Evolutionary conservation across 441 rosid genomes (phyloP).

Genomic region (Syzygium malaccense): DNA sequence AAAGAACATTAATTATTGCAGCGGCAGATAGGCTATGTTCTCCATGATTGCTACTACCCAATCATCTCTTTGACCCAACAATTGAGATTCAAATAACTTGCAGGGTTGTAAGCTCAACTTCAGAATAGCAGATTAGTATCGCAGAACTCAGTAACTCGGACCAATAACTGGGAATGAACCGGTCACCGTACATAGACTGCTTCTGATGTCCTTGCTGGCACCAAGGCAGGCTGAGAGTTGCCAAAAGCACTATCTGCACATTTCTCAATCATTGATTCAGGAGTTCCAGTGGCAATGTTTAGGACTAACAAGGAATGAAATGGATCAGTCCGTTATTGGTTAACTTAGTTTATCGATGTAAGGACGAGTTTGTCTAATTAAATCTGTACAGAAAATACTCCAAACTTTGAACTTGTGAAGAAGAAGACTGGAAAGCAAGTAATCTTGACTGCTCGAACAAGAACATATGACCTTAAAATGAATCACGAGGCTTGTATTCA

Average conservation of each 20-base stretch:
- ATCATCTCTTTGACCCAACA: too few species aligned
- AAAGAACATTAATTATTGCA: too few species aligned
- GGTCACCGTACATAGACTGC: rapidly evolving
- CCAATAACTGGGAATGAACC: background rate
- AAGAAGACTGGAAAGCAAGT: background rate
- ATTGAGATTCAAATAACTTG: background rate
- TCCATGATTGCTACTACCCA: too few species aligned
- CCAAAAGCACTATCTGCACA: background rate
- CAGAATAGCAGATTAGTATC: rapidly evolving
- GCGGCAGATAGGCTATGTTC: too few species aligned
- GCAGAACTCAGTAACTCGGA: background rate
- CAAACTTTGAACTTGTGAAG: background rate
- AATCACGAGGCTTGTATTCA: background rate
- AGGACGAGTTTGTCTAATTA: background rate
- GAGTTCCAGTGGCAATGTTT: background rate
- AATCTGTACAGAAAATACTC: background rate
- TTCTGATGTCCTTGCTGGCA: background rate
- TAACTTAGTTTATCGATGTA: background rate
- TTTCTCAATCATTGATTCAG: background rate
- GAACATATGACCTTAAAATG: background rate
- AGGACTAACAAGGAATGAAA: background rate
- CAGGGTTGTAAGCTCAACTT: background rate
- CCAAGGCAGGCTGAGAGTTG: background rate
- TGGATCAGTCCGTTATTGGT: background rate
- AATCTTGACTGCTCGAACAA: background rate